Percentiles rank a stretch among this genome's conserved stretches.
These are phyloP conservation scores for Vaccinium myrtillus DNA, from an alignment of 148 eudicot genomes.

Conservation along the genomic window DNA sequence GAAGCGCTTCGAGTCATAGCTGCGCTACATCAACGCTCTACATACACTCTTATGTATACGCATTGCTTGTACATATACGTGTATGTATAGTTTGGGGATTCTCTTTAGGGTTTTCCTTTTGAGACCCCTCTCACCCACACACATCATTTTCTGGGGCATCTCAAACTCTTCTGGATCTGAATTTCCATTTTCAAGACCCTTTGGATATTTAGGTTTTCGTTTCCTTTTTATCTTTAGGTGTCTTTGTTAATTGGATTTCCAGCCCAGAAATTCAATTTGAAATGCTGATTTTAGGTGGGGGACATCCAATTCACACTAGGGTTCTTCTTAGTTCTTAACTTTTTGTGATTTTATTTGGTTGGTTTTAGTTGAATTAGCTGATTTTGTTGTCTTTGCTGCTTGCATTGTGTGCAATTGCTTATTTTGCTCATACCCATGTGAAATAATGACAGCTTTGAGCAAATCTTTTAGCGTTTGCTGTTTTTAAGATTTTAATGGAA, in stretches of 20 bases:
- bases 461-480: not conserved
- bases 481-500: not conserved
- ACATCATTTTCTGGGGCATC: not conserved
- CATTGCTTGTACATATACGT: not conserved
- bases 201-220: not conserved
- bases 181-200: not conserved
- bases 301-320: conserved; percentile 16
- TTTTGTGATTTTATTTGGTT: not conserved
- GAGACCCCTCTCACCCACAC: conserved; percentile 27
- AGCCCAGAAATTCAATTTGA: conserved; percentile 17
- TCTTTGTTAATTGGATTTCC: conserved; percentile 16
- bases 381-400: not conserved
- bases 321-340: not conserved
- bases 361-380: not conserved
- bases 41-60: not conserved
- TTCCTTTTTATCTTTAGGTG: conserved; percentile 7
- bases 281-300: conserved; percentile 27
- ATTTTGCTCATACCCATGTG: not conserved
- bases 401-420: not conserved
- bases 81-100: conserved; percentile 21
- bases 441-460: not conserved
- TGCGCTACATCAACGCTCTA: conserved; percentile 51
- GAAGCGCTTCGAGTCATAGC: conserved; percentile 99
- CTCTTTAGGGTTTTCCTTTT: conserved; percentile 67
- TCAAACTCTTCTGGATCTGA: conserved; percentile 15